These are phyloP conservation scores for Scleroderma citrinum DNA, from an alignment of 768 basidiomycete species.

Conservation along the genomic window DNA sequence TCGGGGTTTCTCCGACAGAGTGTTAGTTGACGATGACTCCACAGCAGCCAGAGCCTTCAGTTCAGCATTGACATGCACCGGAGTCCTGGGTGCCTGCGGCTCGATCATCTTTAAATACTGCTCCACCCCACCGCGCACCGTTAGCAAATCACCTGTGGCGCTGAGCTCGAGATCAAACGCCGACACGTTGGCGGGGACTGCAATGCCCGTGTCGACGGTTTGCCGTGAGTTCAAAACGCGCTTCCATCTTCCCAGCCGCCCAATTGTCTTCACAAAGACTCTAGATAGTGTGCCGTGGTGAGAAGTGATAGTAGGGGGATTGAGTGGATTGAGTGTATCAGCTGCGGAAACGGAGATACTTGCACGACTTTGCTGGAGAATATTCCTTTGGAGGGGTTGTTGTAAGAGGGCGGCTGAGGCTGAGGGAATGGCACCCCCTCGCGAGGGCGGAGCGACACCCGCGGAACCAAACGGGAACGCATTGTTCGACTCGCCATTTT, in stretches of 20 bases:
- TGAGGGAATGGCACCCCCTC: constrained; percentile 44
- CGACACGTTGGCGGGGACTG: constrained; percentile 44
- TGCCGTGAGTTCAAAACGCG: constrained; percentile 58
- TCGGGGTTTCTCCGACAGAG: constrained; percentile 3
- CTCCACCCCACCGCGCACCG: constrained; percentile 58
- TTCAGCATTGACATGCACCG: not conserved
- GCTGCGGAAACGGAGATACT: constrained; percentile 22
- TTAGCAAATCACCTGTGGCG: constrained; percentile 55
- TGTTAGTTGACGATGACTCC: not conserved
- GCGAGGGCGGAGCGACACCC: constrained; percentile 30
- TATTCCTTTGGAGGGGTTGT: constrained; percentile 51
- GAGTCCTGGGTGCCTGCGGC: constrained; percentile 18
- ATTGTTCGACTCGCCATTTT: constrained; percentile 37
- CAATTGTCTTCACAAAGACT: constrained; percentile 76
- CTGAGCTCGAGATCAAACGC: constrained; percentile 67
- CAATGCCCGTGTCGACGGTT: constrained; percentile 30
- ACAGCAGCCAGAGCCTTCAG: not conserved
- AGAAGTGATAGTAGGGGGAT: constrained; percentile 35
- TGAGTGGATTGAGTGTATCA: constrained; percentile 20
- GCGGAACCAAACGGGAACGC: constrained; percentile 34
- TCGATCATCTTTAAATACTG: constrained; percentile 58
- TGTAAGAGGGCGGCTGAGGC: constrained; percentile 60
- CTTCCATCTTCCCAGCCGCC: constrained; percentile 76
- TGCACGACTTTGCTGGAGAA: constrained; percentile 41
- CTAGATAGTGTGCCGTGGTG: constrained; percentile 66